Base-by-base conservation (phyloP, 106 monocot genomes). In the Iris macrosiphon region DNA sequence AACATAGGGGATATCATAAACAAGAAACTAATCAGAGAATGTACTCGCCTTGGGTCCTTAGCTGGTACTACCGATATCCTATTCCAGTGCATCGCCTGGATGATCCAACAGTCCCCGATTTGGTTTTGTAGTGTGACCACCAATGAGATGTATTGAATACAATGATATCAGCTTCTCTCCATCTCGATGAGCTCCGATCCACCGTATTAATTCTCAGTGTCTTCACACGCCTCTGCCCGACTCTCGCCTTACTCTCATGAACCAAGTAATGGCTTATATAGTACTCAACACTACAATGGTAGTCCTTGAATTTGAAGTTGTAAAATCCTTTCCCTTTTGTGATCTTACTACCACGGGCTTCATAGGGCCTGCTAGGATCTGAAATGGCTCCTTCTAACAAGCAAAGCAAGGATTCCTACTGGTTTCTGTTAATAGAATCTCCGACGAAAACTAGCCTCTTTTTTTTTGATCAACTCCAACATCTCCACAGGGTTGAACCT, bases 321-420 rank as follows among this genome's bases (percentile, higher is more conserved):
- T 89, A 94, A 55, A 76, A 71, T n/a, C 89, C 89, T 49, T 34
- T 79, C 22, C 74, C 65, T 59, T 85, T 89, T 23, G 76, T 89
- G 21, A 89, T 94, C 42, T 42, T 85, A 38, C 76, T 55, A 2
- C 94, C 82, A 25, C 70, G 80, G 31, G 87, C 76, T 68, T 93
- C 93, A 44, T 78, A 66, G 1, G 89, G 61, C 44, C 79, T 40
- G n/a, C 48, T 68, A 52, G 73, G 75, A 72, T 89, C 76, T 26
- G 58, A 40, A 19, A 84, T 31, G 6, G 72, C 81, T 25, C 47
- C 48, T 32, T 50, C 59, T 27, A 89, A 47, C 73, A 88, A 50
- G 66, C 94, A 94, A 52, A 94, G 40, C 94, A 94, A 70, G 6
- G 94, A 94, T 68, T 94, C 94, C 94, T 89, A 94, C 60, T 94